Base-by-base conservation (phyloP, 176 grass and related monocot genomes). In the Avena insularis region DNA sequence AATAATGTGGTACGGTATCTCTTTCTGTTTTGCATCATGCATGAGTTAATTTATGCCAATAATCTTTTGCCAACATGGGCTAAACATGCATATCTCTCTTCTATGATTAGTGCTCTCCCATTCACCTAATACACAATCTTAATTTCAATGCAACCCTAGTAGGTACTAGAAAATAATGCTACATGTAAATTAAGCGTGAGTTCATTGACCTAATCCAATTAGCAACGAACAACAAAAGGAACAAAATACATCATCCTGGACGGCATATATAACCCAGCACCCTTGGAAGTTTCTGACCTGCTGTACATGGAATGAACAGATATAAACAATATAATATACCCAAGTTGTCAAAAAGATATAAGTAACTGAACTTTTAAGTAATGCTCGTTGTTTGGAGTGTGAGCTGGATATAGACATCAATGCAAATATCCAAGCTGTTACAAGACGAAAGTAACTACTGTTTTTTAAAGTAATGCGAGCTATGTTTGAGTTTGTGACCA, bases 21-120 rank as follows among this genome's bases (percentile, higher is more conserved):
- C 55, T 72, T 27, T 75, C 72, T 51, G 46, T n/a, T 40, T 75
- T 86, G 53, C 63, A 82, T 71, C 79, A 82, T 63, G 54, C 43
- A 46, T 61, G 63, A 9, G 31, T 71, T 70, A 9, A n/a, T 71
- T 61, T 10, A 21, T 20, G 10, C n/a, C 13, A 19, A 87, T 23
- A 79, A 15, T 57, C 50, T 83, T 43, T 45, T 31, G 31, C 47
- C 80, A 65, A 36, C 79, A 43, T 79, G 64, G 55, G 2, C 71
- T 79, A 79, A 67, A 79, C 12, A 67, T 84, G 23, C 9, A 47
- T 25, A 71, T 79, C 64, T 65, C 45, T 64, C 54, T 47, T 74
- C 46, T 25, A 2, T 83, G 31, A 75, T 40, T 40, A 55, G 75
- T 79, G 13, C 80, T 64, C 45, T 40, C 20, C 1, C 0, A 15